Evolutionary conservation across 1,139 yeast genomes (phyloP), one percentile per base, ranked within the genome.

Genomic region (Yamadazyma friedrichii): DNA sequence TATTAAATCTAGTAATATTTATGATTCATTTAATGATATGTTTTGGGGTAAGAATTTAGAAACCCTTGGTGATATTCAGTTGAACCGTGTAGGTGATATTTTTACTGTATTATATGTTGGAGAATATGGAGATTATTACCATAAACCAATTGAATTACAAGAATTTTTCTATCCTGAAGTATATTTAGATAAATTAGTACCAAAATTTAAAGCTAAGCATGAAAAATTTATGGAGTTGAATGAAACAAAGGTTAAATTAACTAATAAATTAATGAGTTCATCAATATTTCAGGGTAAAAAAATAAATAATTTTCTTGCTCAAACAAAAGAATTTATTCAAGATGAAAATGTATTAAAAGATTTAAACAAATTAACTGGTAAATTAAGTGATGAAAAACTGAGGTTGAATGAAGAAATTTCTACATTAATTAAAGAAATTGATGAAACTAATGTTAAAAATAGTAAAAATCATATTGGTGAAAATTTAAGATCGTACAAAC

Each of bases 11-110:
- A 15, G 50, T 2, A 55, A 53, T 15, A 48, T 71, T 15, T 62
- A 64, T 41, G 64, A 61, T 33, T 53, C 70, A 0, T 56, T 72
- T 38, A 62, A 64, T 48, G 60, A 54, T 32, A 53, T 71, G 43
- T 67, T 72, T 40, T 70, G 77, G 76, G 59, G 56, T 25, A 66
- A 61, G 16, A 65, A 62, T 33, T 56, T 57, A 28, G 63, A 61
- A 24, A 52, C 49, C 35, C 45, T 66, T 4, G 72, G 72, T 6
- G 51, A 50, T 26, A 56, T 68, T 33, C 48, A 61, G 24, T 62
- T 67, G 37, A 51, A 52, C 6, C 43, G 49, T 5, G 49, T 67
- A 12, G 63, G 70, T 2, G 65, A 66, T 2, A 42, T 70, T 1
- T 48, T 71, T n/a, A 63, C 72, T 0, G 45, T 69, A 15, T 66